These are phyloP conservation scores for Heliamphora pulchella DNA, from an alignment of 179 eudicot genomes.

Conservation along the genomic window DNA sequence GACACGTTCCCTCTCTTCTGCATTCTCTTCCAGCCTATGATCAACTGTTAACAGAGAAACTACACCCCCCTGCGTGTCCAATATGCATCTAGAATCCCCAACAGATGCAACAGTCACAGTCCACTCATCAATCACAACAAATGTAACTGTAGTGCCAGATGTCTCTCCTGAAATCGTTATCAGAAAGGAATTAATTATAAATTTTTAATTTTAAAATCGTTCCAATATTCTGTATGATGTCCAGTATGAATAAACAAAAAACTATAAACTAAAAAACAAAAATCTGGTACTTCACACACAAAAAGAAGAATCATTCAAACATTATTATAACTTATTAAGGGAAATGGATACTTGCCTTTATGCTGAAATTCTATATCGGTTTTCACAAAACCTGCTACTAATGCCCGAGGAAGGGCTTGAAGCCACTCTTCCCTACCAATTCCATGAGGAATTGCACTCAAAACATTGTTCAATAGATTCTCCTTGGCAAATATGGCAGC, in stretches of 20 bases:
- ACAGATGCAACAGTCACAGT: slow-evolving; percentile 86
- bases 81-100: slow-evolving; percentile 80
- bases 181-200: not conserved
- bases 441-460: slow-evolving; percentile 67
- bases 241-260: not conserved
- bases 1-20: slow-evolving; percentile 74
- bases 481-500: slow-evolving; percentile 75
- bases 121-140: slow-evolving; percentile 79
- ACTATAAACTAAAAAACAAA: not conserved
- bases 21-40: slow-evolving; percentile 81
- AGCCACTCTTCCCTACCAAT: slow-evolving; percentile 73
- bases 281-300: not conserved
- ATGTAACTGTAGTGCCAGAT: slow-evolving; percentile 80
- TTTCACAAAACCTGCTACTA: slow-evolving; percentile 86
- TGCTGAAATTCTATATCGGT: slow-evolving; percentile 84
- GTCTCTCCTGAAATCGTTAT: slow-evolving; percentile 48
- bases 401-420: slow-evolving; percentile 67
- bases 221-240: no score
- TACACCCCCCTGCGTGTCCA: slow-evolving; percentile 73
- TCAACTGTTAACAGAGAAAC: slow-evolving; percentile 71
- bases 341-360: slow-evolving; percentile 43
- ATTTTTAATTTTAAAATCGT: no score
- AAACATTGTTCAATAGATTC: slow-evolving; percentile 56
- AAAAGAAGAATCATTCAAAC: no score
- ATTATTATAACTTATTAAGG: not conserved